Evolutionary conservation across 305 asterid species (phyloP).

Genomic region (Fraxinus xanthoxyloides): DNA sequence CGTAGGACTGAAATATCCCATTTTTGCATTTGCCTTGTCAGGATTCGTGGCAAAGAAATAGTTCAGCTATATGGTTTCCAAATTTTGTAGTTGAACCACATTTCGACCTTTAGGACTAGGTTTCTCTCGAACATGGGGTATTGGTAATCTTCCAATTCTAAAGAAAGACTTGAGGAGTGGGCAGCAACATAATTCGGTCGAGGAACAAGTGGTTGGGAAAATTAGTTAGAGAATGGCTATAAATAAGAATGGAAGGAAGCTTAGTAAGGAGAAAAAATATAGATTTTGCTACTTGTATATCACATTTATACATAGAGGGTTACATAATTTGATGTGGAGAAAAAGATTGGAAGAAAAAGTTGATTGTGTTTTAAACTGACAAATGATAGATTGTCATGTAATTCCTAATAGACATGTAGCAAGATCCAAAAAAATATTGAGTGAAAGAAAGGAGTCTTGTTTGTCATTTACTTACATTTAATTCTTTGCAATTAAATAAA

Average conservation of each 20-base stretch:
- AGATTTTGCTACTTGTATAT: background rate
- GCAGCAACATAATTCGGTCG: background rate
- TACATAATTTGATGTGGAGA: background rate
- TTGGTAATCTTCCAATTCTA: background rate
- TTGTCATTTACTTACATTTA: background rate
- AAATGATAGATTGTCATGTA: background rate
- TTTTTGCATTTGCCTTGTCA: background rate
- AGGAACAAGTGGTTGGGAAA: background rate
- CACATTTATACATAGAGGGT: background rate
- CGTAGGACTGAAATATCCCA: background rate
- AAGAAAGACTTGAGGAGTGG: background rate
- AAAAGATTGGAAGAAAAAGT: too few species aligned
- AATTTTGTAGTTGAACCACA: background rate
- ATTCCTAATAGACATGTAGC: background rate
- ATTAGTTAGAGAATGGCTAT: background rate
- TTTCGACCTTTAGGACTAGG: background rate
- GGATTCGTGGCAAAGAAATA: background rate
- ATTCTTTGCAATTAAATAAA: background rate
- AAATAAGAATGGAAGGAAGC: background rate
- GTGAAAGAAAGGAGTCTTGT: background rate
- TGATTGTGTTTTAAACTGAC: background rate
- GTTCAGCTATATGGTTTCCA: background rate
- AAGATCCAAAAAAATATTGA: background rate
- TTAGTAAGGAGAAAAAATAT: background rate
- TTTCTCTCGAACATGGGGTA: background rate